Evolutionary conservation across 2,329 filamentous ascomycete species (phyloP).

Genomic region (Tolypocladium sp.): DNA sequence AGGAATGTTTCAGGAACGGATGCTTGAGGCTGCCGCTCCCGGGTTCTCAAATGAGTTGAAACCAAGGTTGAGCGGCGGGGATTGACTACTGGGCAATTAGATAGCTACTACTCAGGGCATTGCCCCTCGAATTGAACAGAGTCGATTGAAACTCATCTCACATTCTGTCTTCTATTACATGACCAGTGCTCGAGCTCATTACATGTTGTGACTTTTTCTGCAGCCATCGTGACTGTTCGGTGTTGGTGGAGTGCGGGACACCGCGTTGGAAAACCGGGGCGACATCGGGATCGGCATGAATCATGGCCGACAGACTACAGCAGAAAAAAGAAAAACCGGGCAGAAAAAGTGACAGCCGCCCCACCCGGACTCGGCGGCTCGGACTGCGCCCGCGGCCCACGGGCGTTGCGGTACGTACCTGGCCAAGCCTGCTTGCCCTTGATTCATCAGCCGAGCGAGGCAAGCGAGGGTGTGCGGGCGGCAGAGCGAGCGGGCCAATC

Average conservation of each 20-base stretch:
- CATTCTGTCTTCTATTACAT: not conserved
- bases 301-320: conserved; percentile 1
- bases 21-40: not conserved
- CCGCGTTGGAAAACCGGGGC: conserved; percentile 2
- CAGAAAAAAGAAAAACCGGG: not conserved
- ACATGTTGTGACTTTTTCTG: not conserved
- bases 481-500: not conserved
- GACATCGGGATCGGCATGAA: conserved; percentile 2
- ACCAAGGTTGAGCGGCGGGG: not conserved
- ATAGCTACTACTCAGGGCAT: not conserved
- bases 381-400: not conserved
- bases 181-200: not conserved
- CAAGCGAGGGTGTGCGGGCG: not conserved
- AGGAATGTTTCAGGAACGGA: not conserved
- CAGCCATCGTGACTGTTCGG: not conserved
- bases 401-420: not conserved
- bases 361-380: conserved; percentile 1
- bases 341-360: not conserved
- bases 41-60: not conserved
- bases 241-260: not conserved
- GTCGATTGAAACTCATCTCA: not conserved
- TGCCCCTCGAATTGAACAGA: conserved; percentile 2
- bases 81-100: not conserved
- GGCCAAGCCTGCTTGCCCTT: not conserved
- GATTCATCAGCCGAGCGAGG: conserved; percentile 3